Evolutionary conservation across 768 basidiomycete genomes (phyloP), one percentile per base, ranked within the genome.

Genomic region (Rhodotorula taiwanensis): DNA sequence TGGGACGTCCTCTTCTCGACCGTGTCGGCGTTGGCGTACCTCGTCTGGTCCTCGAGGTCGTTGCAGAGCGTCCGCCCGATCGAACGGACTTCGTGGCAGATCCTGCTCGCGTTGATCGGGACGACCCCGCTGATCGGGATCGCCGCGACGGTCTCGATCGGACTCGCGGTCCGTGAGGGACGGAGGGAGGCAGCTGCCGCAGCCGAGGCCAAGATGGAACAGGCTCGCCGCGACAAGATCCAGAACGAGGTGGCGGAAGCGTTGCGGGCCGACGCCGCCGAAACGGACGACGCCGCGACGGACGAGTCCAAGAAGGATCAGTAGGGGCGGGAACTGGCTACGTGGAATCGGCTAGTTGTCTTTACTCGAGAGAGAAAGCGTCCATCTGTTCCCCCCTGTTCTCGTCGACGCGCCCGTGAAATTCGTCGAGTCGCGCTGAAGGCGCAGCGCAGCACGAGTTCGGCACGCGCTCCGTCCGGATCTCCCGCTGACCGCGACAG

Each of bases 1-100:
- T 69, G 36, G 45, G 71, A 72, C 55, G 71, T 72, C 55, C 20
- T 72, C 55, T 69, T 64, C 25, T 34, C 69, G 4, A 44, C 53
- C 21, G 4, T 60, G n/a, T 54, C 60, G 16, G 64, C 54, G 10
- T 8, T 65, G 23, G 54, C 27, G 11, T 69, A 62, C 57, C 42
- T 62, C 30, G 31, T 43, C 20, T 65, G 54, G 52, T 27, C 36
- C 3, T 34, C 34, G 43, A 27, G 50, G 23, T 0, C 34, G 28
- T 25, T 20, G 23, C 23, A 21, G 31, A 30, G 28, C 28, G 15
- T 15, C 45, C 45, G 14, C 7, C 34, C 39, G 23, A 20, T n/a
- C 4, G 54, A 50, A 27, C 25, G 47, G 25, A 49, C 59, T 5
- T 2, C 25, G 20, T 31, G 8, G 27, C 16, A 6, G 33, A n/a